Base-by-base conservation (phyloP, 1,139 yeast genomes). In the Diutina mesorugosa region DNA sequence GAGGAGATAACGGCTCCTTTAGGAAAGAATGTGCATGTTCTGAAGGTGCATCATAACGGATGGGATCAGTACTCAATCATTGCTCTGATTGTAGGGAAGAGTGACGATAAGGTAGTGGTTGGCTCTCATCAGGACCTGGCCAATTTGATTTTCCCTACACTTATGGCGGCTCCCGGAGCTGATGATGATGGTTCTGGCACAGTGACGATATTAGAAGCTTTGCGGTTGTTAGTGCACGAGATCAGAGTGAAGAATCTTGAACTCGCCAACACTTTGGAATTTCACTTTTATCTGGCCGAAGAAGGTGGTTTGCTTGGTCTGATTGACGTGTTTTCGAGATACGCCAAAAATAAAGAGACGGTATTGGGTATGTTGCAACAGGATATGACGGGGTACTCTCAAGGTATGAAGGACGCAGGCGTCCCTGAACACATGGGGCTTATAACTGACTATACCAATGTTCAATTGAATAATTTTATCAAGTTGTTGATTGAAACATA, bases 151-250 rank as follows among this genome's bases (percentile, higher is more conserved):
- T 76, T 88, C 59, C 96, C 96, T n/a, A 76, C 74, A 55, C 60
- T 84, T 26, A 66, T 86, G 63, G 78, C 81, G 54, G 90, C 97
- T 0, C 98, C 98, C 1, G 99, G 98, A 6, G 97, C 97, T 4
- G 98, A 91, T 68, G 99, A 91, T 65, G 90, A 91, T 67, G 96
- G 96, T 1, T 83, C 93, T 4, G 98, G 98, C 8, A 85, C 91
- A 3, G 84, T 86, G 7, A 87, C 96, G 3, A 79, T 80, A 51
- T 71, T 90, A 58, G 96, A 90, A 67, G 83, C 90, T 0, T 78
- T 90, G 64, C 79, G 95, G 60, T 69, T 87, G 10, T 70, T 87
- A 51, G 69, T 79, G 18, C 73, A 71, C 28, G 69, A 68, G 10
- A 68, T 69, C 56, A 64, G 62, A 30, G 58, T 65, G 12, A 81